Percentiles rank a stretch among this genome's conserved stretches.
phyloP scores from a whole-genome alignment of 805 yeast genomes.

The Saturnispora saitoi region DNA sequence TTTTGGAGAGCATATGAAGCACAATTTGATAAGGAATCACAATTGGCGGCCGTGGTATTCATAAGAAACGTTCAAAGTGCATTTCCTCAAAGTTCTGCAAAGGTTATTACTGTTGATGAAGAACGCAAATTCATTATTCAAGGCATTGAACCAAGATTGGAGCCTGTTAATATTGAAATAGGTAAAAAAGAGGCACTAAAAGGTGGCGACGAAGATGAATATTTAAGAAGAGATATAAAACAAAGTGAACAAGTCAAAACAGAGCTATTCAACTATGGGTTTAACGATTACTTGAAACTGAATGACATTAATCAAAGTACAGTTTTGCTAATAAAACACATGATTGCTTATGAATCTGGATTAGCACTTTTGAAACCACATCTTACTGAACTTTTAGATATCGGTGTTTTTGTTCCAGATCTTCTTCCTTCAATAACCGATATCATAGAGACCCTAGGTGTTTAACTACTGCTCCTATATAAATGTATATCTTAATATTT shows the following conservation, averaged over 20 bases:
- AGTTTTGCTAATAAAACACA: slow-evolving; percentile 29
- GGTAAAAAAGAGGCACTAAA: slow-evolving; percentile 35
- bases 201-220: slow-evolving; percentile 10
- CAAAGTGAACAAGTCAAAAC: slow-evolving; percentile 24
- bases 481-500: too few relatives aligned
- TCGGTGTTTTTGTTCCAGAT: slow-evolving; percentile 30
- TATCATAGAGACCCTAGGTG: slow-evolving; percentile 10
- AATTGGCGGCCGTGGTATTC: slow-evolving; percentile 93
- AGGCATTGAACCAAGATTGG: slow-evolving; percentile 83
- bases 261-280: slow-evolving; percentile 26
- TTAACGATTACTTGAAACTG: slow-evolving; percentile 26
- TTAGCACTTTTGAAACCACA: slow-evolving; percentile 27
- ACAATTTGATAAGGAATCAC: slow-evolving; percentile 61
- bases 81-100: slow-evolving; percentile 82
- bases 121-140: slow-evolving; percentile 77
- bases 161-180: slow-evolving; percentile 39
- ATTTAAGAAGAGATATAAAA: slow-evolving; percentile 13
- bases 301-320: slow-evolving; percentile 36
- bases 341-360: slow-evolving; percentile 28
- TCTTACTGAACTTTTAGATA: slow-evolving; percentile 26
- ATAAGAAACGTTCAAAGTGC: slow-evolving; percentile 90
- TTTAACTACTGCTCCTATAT: background rate
- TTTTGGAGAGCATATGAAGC: slow-evolving; percentile 92
- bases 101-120: slow-evolving; percentile 69
- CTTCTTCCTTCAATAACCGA: slow-evolving; percentile 22